Base-by-base conservation (phyloP, 1,284 basidiomycete genomes). In the Anthracocystis setariae region DNA sequence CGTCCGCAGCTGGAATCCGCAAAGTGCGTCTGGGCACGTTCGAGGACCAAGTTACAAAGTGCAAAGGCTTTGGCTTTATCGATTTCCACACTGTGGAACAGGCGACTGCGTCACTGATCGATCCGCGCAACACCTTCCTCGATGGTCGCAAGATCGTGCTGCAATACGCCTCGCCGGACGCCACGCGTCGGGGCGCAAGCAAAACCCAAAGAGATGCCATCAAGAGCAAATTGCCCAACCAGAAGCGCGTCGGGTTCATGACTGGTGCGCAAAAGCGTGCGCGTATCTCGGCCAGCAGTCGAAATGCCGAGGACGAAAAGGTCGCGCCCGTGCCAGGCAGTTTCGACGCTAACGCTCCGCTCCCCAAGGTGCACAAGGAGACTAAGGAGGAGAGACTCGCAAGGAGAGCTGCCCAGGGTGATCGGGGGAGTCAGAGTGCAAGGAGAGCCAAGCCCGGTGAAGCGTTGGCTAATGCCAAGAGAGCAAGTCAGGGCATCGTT, bases 1-100 rank as follows among this genome's bases (percentile, higher is more conserved):
- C 52, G 4, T 67, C 64, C 0, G 29, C 57, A 52, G 84, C 84
- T 24, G 94, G 93, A 83, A 89, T 98, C 84, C 88, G 92, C 66
- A 94, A 94, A 82, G 86, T 98, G 25, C 89, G 95, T 4, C 87
- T 98, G 87, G 94, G 93, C 2, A 94, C 93, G 17, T 98, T 98
- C 74, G 93, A 98, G 82, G 95, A 98, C 83, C 91, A 73, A 0
- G 61, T 62, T 10, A 93, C 93, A 7, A 86, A 90, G 66, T 98
- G 95, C 84, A 98, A 98, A 87, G 95, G 95, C 92, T 23, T 38
- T 21, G 94, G 92, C 0, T 98, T 98, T 82, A 87, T 96, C 59
- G 96, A 98, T 83, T 98, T 98, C 83, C 87, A 88, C 54, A 88
- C 87, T 15, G 86, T 87, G 1, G 89, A 91, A 58, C 87, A 91